Base-by-base conservation (phyloP, 495 filamentous ascomycete species). In the Aspergillus bertholletiae region DNA sequence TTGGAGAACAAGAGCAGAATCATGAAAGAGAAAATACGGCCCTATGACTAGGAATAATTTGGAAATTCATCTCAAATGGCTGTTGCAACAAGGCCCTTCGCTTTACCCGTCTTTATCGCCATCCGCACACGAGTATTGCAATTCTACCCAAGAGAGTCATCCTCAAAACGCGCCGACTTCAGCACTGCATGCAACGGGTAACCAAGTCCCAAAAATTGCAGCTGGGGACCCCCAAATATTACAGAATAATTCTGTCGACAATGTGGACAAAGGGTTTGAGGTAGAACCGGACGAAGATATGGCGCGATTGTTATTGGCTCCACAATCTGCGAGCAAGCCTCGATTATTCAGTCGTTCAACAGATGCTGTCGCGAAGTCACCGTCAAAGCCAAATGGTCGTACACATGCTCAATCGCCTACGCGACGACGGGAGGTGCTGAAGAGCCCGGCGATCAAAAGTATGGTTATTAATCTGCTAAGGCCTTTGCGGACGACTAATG, bases 41-140 rank as follows among this genome's bases (percentile, higher is more conserved):
- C 63, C 69, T 71, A 81, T 81, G 78, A 80, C 78, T 65, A 79
- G 66, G 61, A 70, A 76, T 63, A 81, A 81, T 61, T 59, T 81
- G 41, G 59, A 64, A 22, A 49, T 61, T 56, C 76, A 81, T 61
- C 69, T 81, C 37, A 70, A 72, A 71, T 80, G 78, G 77, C 74
- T 81, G 40, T 54, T 80, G 51, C 63, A 68, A 26, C 72, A 69
- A 70, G 71, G 71, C 49, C 62, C 66, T 39, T 69, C 71, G 24
- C 59, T 66, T 13, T 67, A 70, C 53, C 66, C 65, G 20, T 64
- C 66, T 45, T 58, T 74, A 55, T 61, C 62, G 20, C 57, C 64
- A n/a, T 61, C 68, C 28, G 47, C 53, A 44, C 60, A 52, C 57
- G 57, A 65, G 35, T 51, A 46, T 55, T 53, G 57, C 22, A 55